Base-by-base conservation (phyloP, 2,329 filamentous ascomycete genomes). In the Talaromyces piceae region DNA sequence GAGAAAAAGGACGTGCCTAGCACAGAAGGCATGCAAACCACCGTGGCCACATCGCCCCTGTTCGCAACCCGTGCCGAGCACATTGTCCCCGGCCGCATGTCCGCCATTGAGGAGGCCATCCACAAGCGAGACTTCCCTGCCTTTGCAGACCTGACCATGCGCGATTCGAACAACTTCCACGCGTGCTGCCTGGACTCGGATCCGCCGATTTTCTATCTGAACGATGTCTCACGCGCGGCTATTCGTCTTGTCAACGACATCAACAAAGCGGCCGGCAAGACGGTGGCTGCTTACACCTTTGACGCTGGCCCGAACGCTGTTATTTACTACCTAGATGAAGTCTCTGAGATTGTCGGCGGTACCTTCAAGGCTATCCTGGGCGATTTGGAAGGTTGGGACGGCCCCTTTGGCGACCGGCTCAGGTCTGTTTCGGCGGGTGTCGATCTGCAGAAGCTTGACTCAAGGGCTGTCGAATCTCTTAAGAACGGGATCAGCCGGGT, bases 141-240 rank as follows among this genome's bases (percentile, higher is more conserved):
- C 18, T 98, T 98, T 65, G 93, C 86, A 22, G 83, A 88, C 67
- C 80, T 96, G 56, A 95, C 93, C 13, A 98, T 96, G 91, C 86
- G 84, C 68, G 93, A 98, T 68, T 94, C 87, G 66, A 98, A 98
- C 75, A 88, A 84, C 54, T 98, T 98, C 82, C 93, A 98, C 70
- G 88, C 93, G 31, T 89, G 86, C 52, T 97, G 93, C 68, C 77
- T 94, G 61, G 93, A 98, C 68, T 97, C 93, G 1, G 90, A 89
- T 73, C 93, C 94, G 41, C 93, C 94, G 16, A 98, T 98, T 66
- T 96, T 95, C 73, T 98, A 98, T 77, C 84, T 98, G 78, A 98
- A 96, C 72, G 93, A 98, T 67, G 84, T 91, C 13, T 91, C 86
- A 18, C 78, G 87, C 31, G 89, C 91, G 1, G 90, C 91, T 5